A percentile compares a stretch with the other conserved stretches of the same genome.
Evolutionary conservation across 2,329 filamentous ascomycete species (phyloP).

Genomic region (Neophaeococcomyces aloes): DNA sequence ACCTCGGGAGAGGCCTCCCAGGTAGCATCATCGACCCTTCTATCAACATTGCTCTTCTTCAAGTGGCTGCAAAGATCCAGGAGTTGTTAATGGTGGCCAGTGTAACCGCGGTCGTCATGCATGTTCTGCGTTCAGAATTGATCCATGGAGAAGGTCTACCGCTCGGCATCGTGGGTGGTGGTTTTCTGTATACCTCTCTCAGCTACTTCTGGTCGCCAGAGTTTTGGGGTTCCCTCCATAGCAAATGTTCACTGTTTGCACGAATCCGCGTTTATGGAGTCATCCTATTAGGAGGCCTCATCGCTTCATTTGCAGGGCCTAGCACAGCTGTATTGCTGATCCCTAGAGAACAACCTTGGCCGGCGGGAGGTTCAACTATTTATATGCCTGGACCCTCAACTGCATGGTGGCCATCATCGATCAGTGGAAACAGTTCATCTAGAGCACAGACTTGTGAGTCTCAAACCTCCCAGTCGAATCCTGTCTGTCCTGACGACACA

Average conservation of each 20-base stretch:
- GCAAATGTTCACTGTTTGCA: not conserved
- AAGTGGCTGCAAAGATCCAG: slow-evolving; percentile 10
- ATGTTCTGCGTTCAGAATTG: slow-evolving; percentile 6
- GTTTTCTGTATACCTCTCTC: slow-evolving; percentile 5
- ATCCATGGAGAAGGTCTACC: slow-evolving; percentile 9
- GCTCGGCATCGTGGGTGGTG: slow-evolving; percentile 7
- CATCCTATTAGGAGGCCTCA: slow-evolving; percentile 1
- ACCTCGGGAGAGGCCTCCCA: slow-evolving; percentile 3
- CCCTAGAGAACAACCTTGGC: slow-evolving; percentile 4
- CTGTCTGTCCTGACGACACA: not conserved
- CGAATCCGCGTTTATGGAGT: not conserved
- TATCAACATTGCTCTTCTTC: slow-evolving; percentile 8
- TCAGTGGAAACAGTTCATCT: not conserved
- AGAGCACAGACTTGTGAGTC: not conserved
- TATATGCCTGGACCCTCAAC: not conserved
- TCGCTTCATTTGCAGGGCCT: slow-evolving; percentile 7
- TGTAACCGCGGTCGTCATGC: slow-evolving; percentile 6
- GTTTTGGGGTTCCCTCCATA: not conserved
- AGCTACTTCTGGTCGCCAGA: slow-evolving; percentile 7
- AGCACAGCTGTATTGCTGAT: slow-evolving; percentile 5
- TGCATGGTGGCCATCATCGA: not conserved
- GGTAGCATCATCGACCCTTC: slow-evolving; percentile 5
- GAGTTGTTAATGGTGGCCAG: slow-evolving; percentile 10
- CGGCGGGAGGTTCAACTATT: not conserved
- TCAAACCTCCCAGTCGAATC: too few relatives aligned